A percentile compares a stretch with the other conserved stretches of the same genome.
Conservation (phyloP, 805 yeast genomes). For the Wickerhamiella shivajii region DNA sequence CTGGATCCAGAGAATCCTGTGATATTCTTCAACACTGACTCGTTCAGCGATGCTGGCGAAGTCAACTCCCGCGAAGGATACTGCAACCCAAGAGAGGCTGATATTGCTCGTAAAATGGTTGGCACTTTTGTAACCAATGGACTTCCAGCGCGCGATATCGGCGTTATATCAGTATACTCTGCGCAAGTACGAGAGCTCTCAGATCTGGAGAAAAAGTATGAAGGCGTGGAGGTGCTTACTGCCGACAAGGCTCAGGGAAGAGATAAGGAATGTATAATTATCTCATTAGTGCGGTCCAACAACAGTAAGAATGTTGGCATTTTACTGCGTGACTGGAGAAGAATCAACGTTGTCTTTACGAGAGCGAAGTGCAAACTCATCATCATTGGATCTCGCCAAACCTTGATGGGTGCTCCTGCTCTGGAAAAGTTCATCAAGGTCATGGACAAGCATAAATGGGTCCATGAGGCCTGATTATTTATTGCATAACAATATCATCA, state of each 20-base stretch:
- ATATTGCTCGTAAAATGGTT: conserved; percentile 46
- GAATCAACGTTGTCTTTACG: conserved; percentile 90
- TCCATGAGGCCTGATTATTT: conserved; percentile 26
- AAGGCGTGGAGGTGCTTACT: conserved; percentile 62
- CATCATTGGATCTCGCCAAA: conserved; percentile 61
- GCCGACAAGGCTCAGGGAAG: conserved; percentile 96
- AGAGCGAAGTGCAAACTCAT: conserved; percentile 75
- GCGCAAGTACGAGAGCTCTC: conserved; percentile 65
- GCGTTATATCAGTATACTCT: conserved; percentile 79
- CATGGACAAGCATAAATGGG: conserved; percentile 46
- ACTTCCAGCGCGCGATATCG: conserved; percentile 44
- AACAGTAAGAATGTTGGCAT: conserved; percentile 53
- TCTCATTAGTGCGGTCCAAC: conserved; percentile 80
- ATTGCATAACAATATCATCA: too few relatives aligned
- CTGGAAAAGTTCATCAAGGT: conserved; percentile 47
- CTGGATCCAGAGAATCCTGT: conserved; percentile 45
- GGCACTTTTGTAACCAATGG: conserved; percentile 27
- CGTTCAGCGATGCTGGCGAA: conserved; percentile 40
- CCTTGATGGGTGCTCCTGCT: conserved; percentile 38
- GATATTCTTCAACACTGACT: conserved; percentile 67
- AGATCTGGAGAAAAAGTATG: too few relatives aligned
- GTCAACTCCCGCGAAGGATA: conserved; percentile 37
- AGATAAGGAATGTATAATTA: conserved; percentile 81
- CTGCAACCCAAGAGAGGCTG: conserved; percentile 62
- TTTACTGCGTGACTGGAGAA: conserved; percentile 71